A percentile compares a stretch with the other conserved stretches of the same genome.
phyloP scores from a whole-genome alignment of 345 rosid species.

The Moringa oleifera region DNA sequence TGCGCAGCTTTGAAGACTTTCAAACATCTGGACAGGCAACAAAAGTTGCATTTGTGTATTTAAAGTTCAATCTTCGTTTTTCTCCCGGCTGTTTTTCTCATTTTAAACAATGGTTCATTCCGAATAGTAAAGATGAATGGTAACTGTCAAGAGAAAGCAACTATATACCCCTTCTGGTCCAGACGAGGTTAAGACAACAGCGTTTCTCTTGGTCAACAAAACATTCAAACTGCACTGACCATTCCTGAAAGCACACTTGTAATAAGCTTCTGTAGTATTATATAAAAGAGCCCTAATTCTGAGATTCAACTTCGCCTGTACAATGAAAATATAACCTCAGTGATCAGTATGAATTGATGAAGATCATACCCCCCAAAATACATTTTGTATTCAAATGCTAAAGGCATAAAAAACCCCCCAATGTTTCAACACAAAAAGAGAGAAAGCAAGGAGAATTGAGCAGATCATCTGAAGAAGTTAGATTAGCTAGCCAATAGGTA shows the following conservation, averaged over 20 bases:
- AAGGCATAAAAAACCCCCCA: no score
- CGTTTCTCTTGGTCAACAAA: conserved; percentile 58
- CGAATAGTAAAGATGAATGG: background rate
- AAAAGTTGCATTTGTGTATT: background rate
- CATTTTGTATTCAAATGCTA: no score
- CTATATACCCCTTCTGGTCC: conserved; percentile 47
- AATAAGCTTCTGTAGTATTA: conserved; percentile 73
- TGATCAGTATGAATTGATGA: conserved; percentile 8
- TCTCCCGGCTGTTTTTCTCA: background rate
- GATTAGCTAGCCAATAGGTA: background rate
- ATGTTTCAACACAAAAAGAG: background rate
- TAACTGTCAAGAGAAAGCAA: conserved; percentile 2
- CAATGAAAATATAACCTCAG: conserved; percentile 15
- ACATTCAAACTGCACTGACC: conserved; percentile 49
- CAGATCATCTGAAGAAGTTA: background rate
- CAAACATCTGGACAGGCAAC: conserved; percentile 3
- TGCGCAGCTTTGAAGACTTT: background rate
- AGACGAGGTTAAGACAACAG: conserved; percentile 69
- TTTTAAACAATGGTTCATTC: background rate
- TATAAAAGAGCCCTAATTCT: conserved; percentile 51
- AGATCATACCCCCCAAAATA: no score
- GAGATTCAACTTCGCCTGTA: conserved; percentile 65
- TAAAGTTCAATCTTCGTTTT: no score
- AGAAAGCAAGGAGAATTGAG: background rate
- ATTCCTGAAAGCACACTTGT: conserved; percentile 55